Base-by-base conservation (phyloP, 2,329 filamentous ascomycete genomes). In the Xylariaceae sp. region DNA sequence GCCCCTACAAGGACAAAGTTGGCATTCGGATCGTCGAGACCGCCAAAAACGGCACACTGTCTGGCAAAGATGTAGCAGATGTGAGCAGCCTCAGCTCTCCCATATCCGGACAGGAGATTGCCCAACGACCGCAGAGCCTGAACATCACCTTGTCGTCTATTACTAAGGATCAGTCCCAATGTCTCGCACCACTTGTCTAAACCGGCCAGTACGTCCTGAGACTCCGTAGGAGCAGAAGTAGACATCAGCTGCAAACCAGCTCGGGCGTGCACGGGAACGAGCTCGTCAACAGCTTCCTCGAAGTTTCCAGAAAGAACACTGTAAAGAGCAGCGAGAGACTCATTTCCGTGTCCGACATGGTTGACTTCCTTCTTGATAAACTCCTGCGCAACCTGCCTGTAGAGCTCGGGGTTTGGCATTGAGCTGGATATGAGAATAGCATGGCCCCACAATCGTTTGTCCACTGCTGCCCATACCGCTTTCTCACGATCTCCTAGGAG, bases 351-450 rank as follows among this genome's bases (percentile, higher is more conserved):
- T 1, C 89, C 86, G 2, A 87, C 78, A 55, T 88, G 88, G 72
- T 94, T 95, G 57, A 99, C 90, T 73, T 99, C 94, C 69, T 95
- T 92, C 66, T 92, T 88, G 15, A 99, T 88, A 69, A 99, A 99
- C 69, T 99, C 94, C 69, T 96, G 92, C 0, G 92, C 86, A 30
- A 99, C 92, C 71, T 95, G 90, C 72, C 92, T 95, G 83, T 95
- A 97, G 2, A 95, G 79, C 18, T 90, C 89, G 52, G 89, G 79
- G 1, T 90, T 94, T 5, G 67, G 64, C 75, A 96, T 73, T 0
- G 85, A 86, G 62, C 85, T 83, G 1, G 94, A 88, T 42, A 99
- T 88, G 17, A 99, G 80, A 82, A 99, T 89, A 2, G 94, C 95
- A 73, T 99, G 95, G 1, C 91, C 94, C 95, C 95, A 99, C 2